A percentile compares a stretch with the other conserved stretches of the same genome.
Evolutionary conservation across 2,329 filamentous ascomycete genomes (phyloP).

Genomic region (Aureobasidium subglaciale): DNA sequence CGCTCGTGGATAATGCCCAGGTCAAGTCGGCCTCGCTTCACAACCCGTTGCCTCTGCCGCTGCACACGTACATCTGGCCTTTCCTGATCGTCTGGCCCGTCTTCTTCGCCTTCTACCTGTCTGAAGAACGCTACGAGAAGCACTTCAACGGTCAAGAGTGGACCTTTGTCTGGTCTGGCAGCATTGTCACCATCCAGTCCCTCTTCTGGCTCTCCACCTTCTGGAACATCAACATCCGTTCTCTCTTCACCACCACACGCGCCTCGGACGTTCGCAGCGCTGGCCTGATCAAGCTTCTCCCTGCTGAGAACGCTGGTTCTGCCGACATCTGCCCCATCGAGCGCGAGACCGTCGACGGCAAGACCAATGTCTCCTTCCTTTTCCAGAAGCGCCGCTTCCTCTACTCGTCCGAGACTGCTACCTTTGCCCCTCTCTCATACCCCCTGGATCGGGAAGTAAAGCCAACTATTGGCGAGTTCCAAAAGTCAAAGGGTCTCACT

Average conservation of each 20-base stretch:
- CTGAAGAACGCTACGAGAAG: slow-evolving; percentile 74
- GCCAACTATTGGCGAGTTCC: slow-evolving; percentile 69
- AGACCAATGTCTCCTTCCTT: slow-evolving; percentile 75
- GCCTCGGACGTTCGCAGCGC: slow-evolving; percentile 66
- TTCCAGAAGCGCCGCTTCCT: slow-evolving; percentile 98
- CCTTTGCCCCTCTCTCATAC: slow-evolving; percentile 78
- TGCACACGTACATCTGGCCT: slow-evolving; percentile 89
- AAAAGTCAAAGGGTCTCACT: slow-evolving; percentile 68
- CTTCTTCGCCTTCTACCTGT: slow-evolving; percentile 83
- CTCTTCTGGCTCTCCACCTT: slow-evolving; percentile 93
- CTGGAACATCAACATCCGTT: slow-evolving; percentile 87
- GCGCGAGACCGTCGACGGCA: slow-evolving; percentile 68
- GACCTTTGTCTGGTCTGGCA: slow-evolving; percentile 91
- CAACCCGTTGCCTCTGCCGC: slow-evolving; percentile 70
- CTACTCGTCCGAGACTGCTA: slow-evolving; percentile 62
- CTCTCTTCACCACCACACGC: slow-evolving; percentile 69
- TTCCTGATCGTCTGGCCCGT: slow-evolving; percentile 87
- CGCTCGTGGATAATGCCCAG: slow-evolving; percentile 85
- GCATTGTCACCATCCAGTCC: slow-evolving; percentile 80
- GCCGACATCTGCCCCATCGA: slow-evolving; percentile 80
- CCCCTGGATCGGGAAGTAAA: slow-evolving; percentile 79
- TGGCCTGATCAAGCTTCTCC: slow-evolving; percentile 84
- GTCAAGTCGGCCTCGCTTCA: slow-evolving; percentile 83
- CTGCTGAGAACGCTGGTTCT: slow-evolving; percentile 78
- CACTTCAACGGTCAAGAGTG: slow-evolving; percentile 93